These are phyloP conservation scores for Auriculariales sp. DNA, from an alignment of 768 basidiomycete genomes.

Conservation along the genomic window DNA sequence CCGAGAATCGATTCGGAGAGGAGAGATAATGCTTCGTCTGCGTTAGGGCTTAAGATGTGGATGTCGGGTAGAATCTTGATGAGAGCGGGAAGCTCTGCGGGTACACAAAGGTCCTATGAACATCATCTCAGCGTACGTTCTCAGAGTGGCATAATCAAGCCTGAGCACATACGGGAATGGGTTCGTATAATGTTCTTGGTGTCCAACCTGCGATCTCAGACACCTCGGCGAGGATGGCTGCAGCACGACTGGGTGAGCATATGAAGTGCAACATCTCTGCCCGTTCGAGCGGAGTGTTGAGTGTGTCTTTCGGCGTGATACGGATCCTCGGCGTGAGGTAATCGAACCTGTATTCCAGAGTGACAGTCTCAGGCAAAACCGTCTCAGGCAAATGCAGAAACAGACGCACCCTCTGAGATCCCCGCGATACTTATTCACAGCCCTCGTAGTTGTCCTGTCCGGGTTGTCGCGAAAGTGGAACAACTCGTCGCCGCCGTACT, in stretches of 20 bases:
- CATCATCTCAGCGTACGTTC: background rate
- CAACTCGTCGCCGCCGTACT: constrained; percentile 51
- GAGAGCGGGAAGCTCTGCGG: constrained; percentile 62
- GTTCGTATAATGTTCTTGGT: constrained; percentile 66
- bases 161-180: constrained; percentile 53
- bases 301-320: constrained; percentile 56
- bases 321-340: constrained; percentile 62
- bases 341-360: constrained; percentile 49
- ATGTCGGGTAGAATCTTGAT: constrained; percentile 41
- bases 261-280: constrained; percentile 63
- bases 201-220: constrained; percentile 38
- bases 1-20: constrained; percentile 31
- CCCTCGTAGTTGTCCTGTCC: constrained; percentile 46
- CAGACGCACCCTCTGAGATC: constrained; percentile 48
- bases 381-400: constrained; percentile 4
- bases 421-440: constrained; percentile 60
- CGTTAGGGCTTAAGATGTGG: constrained; percentile 71
- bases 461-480: constrained; percentile 61
- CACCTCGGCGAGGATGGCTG: constrained; percentile 51
- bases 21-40: constrained; percentile 62
- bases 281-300: constrained; percentile 30
- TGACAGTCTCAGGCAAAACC: background rate
- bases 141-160: background rate
- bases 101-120: constrained; percentile 57
- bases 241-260: constrained; percentile 65